Percentiles rank a stretch among this genome's conserved stretches.
Evolutionary conservation across 352 stramenopile species (phyloP).

Genomic region (Aphanomyces astaci): DNA sequence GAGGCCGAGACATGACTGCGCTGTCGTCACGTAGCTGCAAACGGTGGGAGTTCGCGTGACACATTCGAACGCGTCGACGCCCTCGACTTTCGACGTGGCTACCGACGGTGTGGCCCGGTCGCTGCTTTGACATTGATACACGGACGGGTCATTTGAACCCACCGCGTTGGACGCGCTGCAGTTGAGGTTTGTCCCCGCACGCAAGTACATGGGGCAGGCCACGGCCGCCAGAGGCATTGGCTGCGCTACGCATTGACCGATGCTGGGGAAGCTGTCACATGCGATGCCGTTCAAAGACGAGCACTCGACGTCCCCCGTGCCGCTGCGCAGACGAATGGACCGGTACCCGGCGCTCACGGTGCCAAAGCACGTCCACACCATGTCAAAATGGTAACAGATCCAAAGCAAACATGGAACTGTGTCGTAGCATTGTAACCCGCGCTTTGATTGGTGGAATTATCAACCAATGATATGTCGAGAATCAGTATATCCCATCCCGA

Average conservation of each 20-base stretch:
- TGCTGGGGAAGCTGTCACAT: neutral
- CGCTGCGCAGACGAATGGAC: neutral
- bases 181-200: neutral
- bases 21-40: neutral
- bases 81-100: neutral
- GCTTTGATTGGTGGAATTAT: too few species aligned
- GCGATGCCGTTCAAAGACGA: neutral
- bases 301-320: neutral
- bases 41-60: neutral
- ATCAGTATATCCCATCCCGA: too few species aligned
- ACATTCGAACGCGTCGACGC: neutral
- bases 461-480: too few species aligned
- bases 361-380: neutral
- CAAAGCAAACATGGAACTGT: too few species aligned
- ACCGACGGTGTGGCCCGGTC: neutral
- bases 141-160: neutral
- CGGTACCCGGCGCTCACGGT: neutral
- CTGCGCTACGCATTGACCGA: neutral
- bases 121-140: neutral
- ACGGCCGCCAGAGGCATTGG: neutral
- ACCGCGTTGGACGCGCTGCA: neutral
- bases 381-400: neutral
- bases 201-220: neutral
- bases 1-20: neutral
- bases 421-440: too few species aligned